Evolutionary conservation across 257 asterid genomes (phyloP), one percentile per base, ranked within the genome.

Genomic region (Parsonsia alboflavescens): DNA sequence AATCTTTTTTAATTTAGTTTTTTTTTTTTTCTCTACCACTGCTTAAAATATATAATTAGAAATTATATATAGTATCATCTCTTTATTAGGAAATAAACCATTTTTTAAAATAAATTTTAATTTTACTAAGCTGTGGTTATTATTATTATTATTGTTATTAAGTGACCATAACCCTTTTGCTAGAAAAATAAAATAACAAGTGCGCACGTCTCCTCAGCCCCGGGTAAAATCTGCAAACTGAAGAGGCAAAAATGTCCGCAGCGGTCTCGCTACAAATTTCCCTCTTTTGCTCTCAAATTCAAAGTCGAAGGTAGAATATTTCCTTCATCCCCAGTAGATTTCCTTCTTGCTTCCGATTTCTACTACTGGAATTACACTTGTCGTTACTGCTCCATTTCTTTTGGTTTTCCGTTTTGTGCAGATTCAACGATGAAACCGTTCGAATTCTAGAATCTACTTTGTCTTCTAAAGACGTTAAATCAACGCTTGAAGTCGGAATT

Each of bases 401-500:
- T 21, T 68, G 48, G 36, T 19, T 24, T 42, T 76, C 59, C 26
- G n/a, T 24, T 58, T 58, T 71, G 30, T 65, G 66, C 86, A 93
- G 98, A 79, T 84, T 88, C 76, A 86, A 89, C 70, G 91, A 85
- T 26, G 88, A 57, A 72, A 87, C 91, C 21, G 49, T 88, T 70
- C 87, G 85, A 72, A 74, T 93, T 75, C 91, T 93, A 76, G 91
- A 89, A 69, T 80, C 87, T 72, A 61, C 78, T 69, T 79, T 91
- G 76, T 90, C 79, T 72, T 83, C 90, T 48, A 84, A 74, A 73
- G 90, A 89, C 30, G 88, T 80, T 64, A 87, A 85, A 79, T 85
- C 90, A 30, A 75, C 76, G 70, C 70, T 73, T 2, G 81, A 80
- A 64, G 77, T 86, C 74, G 76, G 86, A 68, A 84, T 84, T 48